phyloP scores from a whole-genome alignment of 2,329 filamentous ascomycete species.

The Diaporthe nobilis region DNA sequence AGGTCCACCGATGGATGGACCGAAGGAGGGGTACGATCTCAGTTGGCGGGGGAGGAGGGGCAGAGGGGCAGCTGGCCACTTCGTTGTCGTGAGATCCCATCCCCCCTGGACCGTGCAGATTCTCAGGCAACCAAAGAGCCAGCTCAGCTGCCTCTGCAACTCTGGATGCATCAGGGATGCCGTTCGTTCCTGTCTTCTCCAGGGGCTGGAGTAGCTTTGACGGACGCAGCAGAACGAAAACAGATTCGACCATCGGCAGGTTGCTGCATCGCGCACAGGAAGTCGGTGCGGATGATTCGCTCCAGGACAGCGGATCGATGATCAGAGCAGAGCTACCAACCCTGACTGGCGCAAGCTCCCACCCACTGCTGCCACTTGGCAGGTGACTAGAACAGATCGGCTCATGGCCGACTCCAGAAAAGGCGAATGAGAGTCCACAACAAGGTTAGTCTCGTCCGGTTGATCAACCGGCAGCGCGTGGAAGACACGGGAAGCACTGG shows the following conservation, averaged over 20 bases:
- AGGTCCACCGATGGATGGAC: conserved; percentile 14
- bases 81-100: conserved; percentile 2
- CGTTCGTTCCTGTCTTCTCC: neutral
- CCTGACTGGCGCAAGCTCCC: conserved; percentile 36
- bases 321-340: conserved; percentile 31
- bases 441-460: conserved; percentile 11
- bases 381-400: conserved; percentile 38
- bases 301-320: conserved; percentile 22
- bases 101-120: conserved; percentile 27
- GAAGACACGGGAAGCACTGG: conserved; percentile 14
- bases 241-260: conserved; percentile 4
- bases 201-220: conserved; percentile 6
- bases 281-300: conserved; percentile 9
- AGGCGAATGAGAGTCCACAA: conserved; percentile 30
- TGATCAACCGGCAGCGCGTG: conserved; percentile 28
- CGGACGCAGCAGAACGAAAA: conserved; percentile 12
- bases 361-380: conserved; percentile 36
- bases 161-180: conserved; percentile 8
- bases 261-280: conserved; percentile 12
- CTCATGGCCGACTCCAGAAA: conserved; percentile 9
- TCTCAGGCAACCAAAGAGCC: conserved; percentile 26
- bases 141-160: conserved; percentile 16
- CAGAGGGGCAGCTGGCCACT: neutral
- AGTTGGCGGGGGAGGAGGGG: conserved; percentile 31
- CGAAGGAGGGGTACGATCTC: conserved; percentile 21